Conservation (phyloP, 2,329 filamentous ascomycete genomes). For the Clonostachys chloroleuca region DNA sequence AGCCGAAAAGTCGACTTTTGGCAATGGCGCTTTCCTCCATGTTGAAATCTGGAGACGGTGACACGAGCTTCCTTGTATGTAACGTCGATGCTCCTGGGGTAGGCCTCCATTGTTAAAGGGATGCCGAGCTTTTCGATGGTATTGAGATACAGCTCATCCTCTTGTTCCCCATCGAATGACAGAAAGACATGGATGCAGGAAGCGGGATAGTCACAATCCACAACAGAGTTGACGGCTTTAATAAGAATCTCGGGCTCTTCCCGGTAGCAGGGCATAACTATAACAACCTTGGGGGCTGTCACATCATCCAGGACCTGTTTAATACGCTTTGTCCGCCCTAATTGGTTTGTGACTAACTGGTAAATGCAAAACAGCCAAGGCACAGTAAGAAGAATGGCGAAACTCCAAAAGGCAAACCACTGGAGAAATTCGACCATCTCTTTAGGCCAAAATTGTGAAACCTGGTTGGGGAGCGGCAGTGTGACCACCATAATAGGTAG, state of each 20-base stretch:
- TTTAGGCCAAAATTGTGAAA: conserved; percentile 69
- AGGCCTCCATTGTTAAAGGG: conserved; percentile 68
- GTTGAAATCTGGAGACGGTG: conserved; percentile 86
- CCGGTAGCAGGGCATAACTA: conserved; percentile 96
- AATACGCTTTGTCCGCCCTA: conserved; percentile 77
- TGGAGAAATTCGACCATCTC: conserved; percentile 70
- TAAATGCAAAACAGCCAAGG: conserved; percentile 95
- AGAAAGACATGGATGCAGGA: conserved; percentile 93
- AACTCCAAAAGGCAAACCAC: conserved; percentile 95
- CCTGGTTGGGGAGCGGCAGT: conserved; percentile 69
- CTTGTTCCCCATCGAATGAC: conserved; percentile 87
- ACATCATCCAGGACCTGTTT: conserved; percentile 80
- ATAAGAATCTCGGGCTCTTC: conserved; percentile 82
- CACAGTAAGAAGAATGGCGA: conserved; percentile 76
- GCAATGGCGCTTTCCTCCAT: conserved; percentile 90
- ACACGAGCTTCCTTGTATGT: conserved; percentile 78
- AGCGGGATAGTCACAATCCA: conserved; percentile 89
- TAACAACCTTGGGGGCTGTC: conserved; percentile 87
- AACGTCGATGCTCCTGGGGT: conserved; percentile 88
- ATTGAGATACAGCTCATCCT: conserved; percentile 84
- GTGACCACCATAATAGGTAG: conserved; percentile 94
- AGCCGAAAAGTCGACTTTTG: conserved; percentile 92
- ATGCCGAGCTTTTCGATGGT: conserved; percentile 84
- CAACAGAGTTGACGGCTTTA: conserved; percentile 84
- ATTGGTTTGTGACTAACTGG: conserved; percentile 79